These are phyloP conservation scores for Xylaria sp. DNA, from an alignment of 2,329 filamentous ascomycete species.

Conservation along the genomic window DNA sequence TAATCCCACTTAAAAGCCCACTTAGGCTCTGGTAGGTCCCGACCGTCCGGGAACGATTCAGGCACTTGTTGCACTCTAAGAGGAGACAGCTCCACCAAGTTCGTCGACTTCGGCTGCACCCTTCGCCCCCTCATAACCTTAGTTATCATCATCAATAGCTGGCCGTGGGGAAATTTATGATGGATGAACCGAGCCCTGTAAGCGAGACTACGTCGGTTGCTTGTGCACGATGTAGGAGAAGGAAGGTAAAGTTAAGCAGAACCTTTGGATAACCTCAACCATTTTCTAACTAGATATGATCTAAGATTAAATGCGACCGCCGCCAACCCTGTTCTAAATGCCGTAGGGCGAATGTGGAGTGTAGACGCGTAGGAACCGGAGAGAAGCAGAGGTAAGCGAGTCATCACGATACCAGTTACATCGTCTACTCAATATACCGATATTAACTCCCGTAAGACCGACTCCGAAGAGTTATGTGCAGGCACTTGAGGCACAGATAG, in stretches of 20 bases:
- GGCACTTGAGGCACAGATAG: conserved; percentile 60
- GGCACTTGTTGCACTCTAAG: conserved; percentile 18
- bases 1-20: conserved; percentile 17
- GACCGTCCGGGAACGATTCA: not conserved
- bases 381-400: conserved; percentile 40
- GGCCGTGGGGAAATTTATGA: conserved; percentile 7
- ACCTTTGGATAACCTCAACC: not conserved
- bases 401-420: not conserved
- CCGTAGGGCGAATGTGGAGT: conserved; percentile 32
- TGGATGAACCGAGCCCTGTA: conserved; percentile 20
- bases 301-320: conserved; percentile 40
- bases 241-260: conserved; percentile 31
- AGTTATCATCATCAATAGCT: not conserved
- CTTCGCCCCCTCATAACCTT: conserved; percentile 3
- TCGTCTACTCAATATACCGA: not conserved
- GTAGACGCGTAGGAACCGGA: conserved; percentile 35
- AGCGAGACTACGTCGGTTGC: conserved; percentile 35
- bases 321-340: conserved; percentile 37
- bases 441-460: conserved; percentile 50
- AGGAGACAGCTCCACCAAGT: conserved; percentile 21
- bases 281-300: conserved; percentile 19
- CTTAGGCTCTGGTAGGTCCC: conserved; percentile 1
- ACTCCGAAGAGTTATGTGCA: conserved; percentile 59
- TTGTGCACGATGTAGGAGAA: conserved; percentile 37
- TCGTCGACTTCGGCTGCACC: conserved; percentile 5